Percentiles rank a stretch among this genome's conserved stretches.
Conservation (phyloP, 768 basidiomycete species). For the Boletus subcaerulescens region DNA sequence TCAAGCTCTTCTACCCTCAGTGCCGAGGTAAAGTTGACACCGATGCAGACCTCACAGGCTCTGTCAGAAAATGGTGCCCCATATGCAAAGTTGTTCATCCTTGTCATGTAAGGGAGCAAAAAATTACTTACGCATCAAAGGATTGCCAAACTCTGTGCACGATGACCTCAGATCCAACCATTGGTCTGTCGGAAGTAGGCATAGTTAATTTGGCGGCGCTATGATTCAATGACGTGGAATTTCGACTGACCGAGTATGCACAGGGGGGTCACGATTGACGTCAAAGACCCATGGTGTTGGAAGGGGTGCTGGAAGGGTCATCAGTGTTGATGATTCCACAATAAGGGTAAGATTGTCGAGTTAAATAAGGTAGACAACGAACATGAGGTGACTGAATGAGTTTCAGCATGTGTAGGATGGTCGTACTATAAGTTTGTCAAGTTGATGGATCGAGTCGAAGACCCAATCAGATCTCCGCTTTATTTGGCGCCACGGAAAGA, state of each 20-base stretch:
- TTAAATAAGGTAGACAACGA: too few relatives aligned
- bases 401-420: too few relatives aligned
- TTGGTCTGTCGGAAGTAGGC: not conserved
- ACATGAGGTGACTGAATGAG: too few relatives aligned
- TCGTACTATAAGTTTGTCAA: too few relatives aligned
- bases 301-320: not conserved
- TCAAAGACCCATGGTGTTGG: conserved; percentile 9
- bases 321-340: too few relatives aligned
- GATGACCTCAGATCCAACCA: conserved; percentile 17
- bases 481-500: too few relatives aligned
- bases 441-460: too few relatives aligned
- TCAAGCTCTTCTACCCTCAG: conserved; percentile 4
- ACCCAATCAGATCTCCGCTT: too few relatives aligned
- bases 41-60: conserved; percentile 16
- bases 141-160: conserved; percentile 9
- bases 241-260: conserved; percentile 16
- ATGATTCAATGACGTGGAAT: too few relatives aligned
- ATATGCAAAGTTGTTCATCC: not conserved
- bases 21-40: conserved; percentile 14
- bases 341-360: too few relatives aligned
- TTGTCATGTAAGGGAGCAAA: not conserved
- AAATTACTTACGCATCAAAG: conserved; percentile 11
- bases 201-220: not conserved
- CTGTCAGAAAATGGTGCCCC: not conserved
- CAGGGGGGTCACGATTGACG: conserved; percentile 4